Percentiles rank a stretch among this genome's conserved stretches.
phyloP scores from a whole-genome alignment of 257 asterid genomes.

The Ocimum tenuiflorum region DNA sequence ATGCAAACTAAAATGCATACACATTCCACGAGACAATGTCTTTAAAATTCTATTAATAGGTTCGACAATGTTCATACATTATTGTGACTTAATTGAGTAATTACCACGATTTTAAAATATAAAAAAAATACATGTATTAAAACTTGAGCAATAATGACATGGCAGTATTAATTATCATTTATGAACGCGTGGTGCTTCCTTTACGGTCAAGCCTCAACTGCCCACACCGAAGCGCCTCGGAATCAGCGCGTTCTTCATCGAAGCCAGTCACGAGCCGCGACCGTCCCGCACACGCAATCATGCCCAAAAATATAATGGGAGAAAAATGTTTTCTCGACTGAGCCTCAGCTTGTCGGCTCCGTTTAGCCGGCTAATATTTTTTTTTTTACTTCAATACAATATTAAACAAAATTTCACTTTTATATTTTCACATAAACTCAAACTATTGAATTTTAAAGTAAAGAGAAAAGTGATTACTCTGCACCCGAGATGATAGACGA shows the following conservation, averaged over 20 bases:
- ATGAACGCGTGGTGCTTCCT: background rate
- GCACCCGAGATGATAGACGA: too few relatives aligned
- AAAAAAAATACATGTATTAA: background rate
- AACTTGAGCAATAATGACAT: background rate
- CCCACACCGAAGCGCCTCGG: conserved; percentile 15
- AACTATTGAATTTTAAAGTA: too few relatives aligned
- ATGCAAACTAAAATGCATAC: too few relatives aligned
- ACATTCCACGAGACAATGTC: too few relatives aligned
- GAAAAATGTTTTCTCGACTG: background rate
- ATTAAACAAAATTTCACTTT: too few relatives aligned
- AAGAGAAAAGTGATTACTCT: too few relatives aligned
- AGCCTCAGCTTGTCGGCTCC: background rate
- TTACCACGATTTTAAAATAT: too few relatives aligned
- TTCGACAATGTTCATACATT: background rate
- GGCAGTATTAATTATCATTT: background rate
- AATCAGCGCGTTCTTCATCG: conserved; percentile 22
- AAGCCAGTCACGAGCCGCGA: conserved; percentile 24
- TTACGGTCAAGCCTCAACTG: background rate
- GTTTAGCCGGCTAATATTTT: background rate
- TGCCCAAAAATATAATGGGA: background rate
- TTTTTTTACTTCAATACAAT: too few relatives aligned
- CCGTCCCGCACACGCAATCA: background rate
- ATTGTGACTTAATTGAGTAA: too few relatives aligned
- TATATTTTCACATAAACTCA: too few relatives aligned
- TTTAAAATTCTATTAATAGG: too few relatives aligned